Percentiles rank a stretch among this genome's conserved stretches.
These are phyloP conservation scores for Globisporangium spiculum DNA, from an alignment of 352 stramenopile genomes.

Conservation along the genomic window DNA sequence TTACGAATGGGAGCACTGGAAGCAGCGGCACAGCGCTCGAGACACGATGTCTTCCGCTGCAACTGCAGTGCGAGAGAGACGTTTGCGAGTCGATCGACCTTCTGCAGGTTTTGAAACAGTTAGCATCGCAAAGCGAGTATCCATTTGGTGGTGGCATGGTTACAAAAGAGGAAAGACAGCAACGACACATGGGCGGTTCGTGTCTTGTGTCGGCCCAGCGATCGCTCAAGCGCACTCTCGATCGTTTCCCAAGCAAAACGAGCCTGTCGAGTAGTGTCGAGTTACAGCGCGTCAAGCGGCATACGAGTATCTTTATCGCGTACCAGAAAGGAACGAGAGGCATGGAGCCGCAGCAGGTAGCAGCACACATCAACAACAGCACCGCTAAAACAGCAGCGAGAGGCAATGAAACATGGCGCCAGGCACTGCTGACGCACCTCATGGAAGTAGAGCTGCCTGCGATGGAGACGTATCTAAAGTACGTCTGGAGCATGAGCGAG, in stretches of 20 bases:
- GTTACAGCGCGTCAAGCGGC: conserved; percentile 38
- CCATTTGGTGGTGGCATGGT: not conserved
- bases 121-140: not conserved
- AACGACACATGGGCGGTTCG: not conserved
- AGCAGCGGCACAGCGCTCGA: conserved; percentile 1
- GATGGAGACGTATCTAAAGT: conserved; percentile 43
- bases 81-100: not conserved
- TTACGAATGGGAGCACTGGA: not conserved
- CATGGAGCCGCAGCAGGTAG: conserved; percentile 13
- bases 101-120: not conserved
- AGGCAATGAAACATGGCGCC: conserved; percentile 16
- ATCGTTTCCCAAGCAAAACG: conserved; percentile 28
- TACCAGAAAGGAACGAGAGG: conserved; percentile 28
- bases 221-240: conserved; percentile 21
- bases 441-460: conserved; percentile 43
- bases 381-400: not conserved
- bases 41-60: not conserved
- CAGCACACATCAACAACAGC: conserved; percentile 1
- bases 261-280: conserved; percentile 37
- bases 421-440: conserved; percentile 32
- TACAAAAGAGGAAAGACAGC: not conserved
- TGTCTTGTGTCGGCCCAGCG: conserved; percentile 20
- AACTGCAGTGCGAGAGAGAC: conserved; percentile 10
- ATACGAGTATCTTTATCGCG: conserved; percentile 33
- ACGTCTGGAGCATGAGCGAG: conserved; percentile 39